Evolutionary conservation across 352 stramenopile species (phyloP), one percentile per base, ranked within the genome.

Genomic region (Aphanomyces stellatus): DNA sequence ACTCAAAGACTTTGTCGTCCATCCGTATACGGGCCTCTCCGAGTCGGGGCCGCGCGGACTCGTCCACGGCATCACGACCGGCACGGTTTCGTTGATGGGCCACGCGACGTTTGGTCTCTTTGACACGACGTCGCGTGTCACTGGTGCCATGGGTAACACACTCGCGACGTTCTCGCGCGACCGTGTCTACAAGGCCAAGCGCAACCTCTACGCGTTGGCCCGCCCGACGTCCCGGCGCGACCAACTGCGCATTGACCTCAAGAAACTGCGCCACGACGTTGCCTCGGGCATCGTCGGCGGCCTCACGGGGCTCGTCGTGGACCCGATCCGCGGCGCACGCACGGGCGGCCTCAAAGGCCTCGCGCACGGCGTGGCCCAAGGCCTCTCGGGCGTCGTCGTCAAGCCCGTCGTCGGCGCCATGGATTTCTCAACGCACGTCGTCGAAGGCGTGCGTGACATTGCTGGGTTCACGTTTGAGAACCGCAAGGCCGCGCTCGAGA

Each of bases 241-340:
- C 15, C 60, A 67, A 27, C 34, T 67, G 11, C 31, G 41, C 19
- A 24, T 67, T 0, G 30, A 49, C 41, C 13, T 60, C 6, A 56
- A 67, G n/a, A 67, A 67, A 28, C 60, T 67, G 17, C 19, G 57
- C n/a, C 60, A 67, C 49, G 60, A 67, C 35, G 28, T 67, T 25
- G 17, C n/a, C 33, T 40, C 37, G 7, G 43, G 60, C 11, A 42
- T 67, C 27, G 10, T 67, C 6, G 60, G 60, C 19, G 60, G 60
- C 19, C 1, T 67, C 24, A 60, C 60, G 1, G 60, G 60, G 7
- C 46, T 67, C 15, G n/a, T 67, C 17, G 7, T 67, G 17, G 60
- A 67, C 28, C 60, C 60, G 25, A 67, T 67, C 7, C 60, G 60
- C 6, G 60, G 60, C 3, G 60, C 37, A 19, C 31, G 48, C 17